A percentile compares a stretch with the other conserved stretches of the same genome.
These are phyloP conservation scores for Kazachstania sp. DNA, from an alignment of 1,139 yeast genomes.

Conservation along the genomic window DNA sequence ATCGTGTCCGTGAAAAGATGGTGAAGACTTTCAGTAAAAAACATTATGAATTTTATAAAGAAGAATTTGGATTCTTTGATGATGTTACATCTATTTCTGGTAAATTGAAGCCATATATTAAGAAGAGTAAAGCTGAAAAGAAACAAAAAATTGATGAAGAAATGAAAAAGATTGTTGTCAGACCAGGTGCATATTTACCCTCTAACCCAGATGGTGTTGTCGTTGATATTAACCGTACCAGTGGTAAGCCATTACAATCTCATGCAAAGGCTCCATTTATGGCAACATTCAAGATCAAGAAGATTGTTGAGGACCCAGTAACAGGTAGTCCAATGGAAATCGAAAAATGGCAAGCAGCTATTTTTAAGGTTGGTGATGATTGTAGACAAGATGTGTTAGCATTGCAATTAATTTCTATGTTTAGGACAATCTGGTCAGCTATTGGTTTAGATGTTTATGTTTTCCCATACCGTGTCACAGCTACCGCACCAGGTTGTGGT, in stretches of 20 bases:
- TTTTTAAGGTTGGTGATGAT: constrained; percentile 98
- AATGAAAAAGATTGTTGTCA: constrained; percentile 70
- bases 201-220: constrained; percentile 96
- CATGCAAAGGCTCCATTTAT: constrained; percentile 98
- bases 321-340: constrained; percentile 29
- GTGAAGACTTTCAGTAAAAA: constrained; percentile 48
- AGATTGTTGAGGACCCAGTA: constrained; percentile 44
- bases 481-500: constrained; percentile 99
- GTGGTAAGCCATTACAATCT: constrained; percentile 94
- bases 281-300: constrained; percentile 86
- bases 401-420: constrained; percentile 81
- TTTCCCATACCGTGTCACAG: constrained; percentile 91
- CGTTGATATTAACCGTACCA: constrained; percentile 79
- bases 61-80: constrained; percentile 81
- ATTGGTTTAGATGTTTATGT: constrained; percentile 87
- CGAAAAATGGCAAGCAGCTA: constrained; percentile 86
- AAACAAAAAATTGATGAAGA: constrained; percentile 94
- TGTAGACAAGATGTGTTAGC: constrained; percentile 97
- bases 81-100: constrained; percentile 93
- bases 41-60: constrained; percentile 62
- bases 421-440: constrained; percentile 81
- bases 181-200: constrained; percentile 85
- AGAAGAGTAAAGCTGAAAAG: constrained; percentile 91
- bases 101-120: constrained; percentile 85
- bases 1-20: constrained; percentile 63